Conservation (phyloP, 2,329 filamentous ascomycete genomes). For the Zelopaecilomyces penicillatus region DNA sequence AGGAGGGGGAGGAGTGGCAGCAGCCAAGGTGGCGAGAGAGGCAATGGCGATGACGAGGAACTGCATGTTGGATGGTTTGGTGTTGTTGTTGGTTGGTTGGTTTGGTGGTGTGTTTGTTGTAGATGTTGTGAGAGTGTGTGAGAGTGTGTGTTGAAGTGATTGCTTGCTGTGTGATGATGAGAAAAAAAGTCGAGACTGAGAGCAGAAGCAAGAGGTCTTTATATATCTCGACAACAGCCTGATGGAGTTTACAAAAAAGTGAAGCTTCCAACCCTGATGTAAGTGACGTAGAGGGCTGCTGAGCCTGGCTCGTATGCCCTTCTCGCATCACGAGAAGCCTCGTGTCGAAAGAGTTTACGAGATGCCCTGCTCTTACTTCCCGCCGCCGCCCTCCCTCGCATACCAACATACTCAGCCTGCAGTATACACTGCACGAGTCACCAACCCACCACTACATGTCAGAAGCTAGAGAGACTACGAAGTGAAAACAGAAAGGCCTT, state of each 20-base stretch:
- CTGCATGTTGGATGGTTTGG: conserved; percentile 21
- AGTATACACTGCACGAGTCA: too few relatives aligned
- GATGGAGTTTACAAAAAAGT: too few relatives aligned
- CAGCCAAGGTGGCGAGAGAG: conserved; percentile 11
- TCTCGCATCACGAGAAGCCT: conserved; percentile 8
- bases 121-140: conserved; percentile 9
- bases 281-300: conserved; percentile 8
- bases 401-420: too few relatives aligned
- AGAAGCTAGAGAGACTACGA: too few relatives aligned
- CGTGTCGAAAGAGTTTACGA: not conserved
- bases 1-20: conserved; percentile 7
- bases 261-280: too few relatives aligned
- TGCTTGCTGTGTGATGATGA: conserved; percentile 6
- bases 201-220: conserved; percentile 4
- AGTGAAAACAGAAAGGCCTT: too few relatives aligned
- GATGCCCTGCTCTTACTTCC: too few relatives aligned
- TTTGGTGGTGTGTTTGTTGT: conserved; percentile 7
- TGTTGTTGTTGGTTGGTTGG: not conserved
- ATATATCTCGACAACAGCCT: conserved; percentile 1
- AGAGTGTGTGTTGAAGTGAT: conserved; percentile 4
- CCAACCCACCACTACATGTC: too few relatives aligned
- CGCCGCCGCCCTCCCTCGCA: too few relatives aligned
- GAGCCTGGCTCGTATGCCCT: conserved; percentile 4
- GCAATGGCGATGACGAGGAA: conserved; percentile 18
- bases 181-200: not conserved